Evolutionary conservation across 2,329 filamentous ascomycete genomes (phyloP), one percentile per base, ranked within the genome.

Genomic region (Fusarium veterinarium): DNA sequence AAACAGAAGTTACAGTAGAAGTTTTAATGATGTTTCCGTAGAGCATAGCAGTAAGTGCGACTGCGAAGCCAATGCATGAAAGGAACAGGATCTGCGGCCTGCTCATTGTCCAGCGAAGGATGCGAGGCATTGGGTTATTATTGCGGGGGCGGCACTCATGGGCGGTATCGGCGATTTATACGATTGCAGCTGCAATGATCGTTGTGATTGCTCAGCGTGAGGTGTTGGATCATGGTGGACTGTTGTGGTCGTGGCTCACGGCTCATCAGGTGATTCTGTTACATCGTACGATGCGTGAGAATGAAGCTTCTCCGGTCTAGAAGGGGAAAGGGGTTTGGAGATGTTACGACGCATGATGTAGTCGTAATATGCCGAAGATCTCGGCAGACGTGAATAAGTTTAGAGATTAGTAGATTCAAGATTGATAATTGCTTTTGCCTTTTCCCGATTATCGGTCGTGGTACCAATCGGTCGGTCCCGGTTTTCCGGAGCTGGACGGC

Each of bases 1-100:
- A 38, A 9, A 77, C 30, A n/a, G 72, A 76, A 33, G 53, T 73
- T 30, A 77, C 23, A n/a, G 64, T 46, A 1, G 73, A 68, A 10
- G 72, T 55, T 37, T 69, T 67, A 8, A 76, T 40, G 31, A 77
- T 48, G 51, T 78, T 77, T 44, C 75, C 71, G 72, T 78, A 78
- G 48, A 78, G 76, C 75, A 77, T 78, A 77, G 76, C 76, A 78
- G 76, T 75, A 3, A 78, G 40, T 35, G 76, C 76, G 44, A 78
- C 75, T 46, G 73, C 71, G 61, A 78, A 67, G 64, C 76, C 75
- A 66, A 78, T 75, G 60, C 76, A 76, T 46, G 76, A 76, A 56
- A 78, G 75, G 59, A 78, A 65, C 45, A 78, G 48, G 46, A 78
- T 69, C 55, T 73, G 75, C 28, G 72, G 76, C 67, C 76, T 76